Base-by-base conservation (phyloP, 139 green algal genomes). In the Chlamydomonas sphaeroides region DNA sequence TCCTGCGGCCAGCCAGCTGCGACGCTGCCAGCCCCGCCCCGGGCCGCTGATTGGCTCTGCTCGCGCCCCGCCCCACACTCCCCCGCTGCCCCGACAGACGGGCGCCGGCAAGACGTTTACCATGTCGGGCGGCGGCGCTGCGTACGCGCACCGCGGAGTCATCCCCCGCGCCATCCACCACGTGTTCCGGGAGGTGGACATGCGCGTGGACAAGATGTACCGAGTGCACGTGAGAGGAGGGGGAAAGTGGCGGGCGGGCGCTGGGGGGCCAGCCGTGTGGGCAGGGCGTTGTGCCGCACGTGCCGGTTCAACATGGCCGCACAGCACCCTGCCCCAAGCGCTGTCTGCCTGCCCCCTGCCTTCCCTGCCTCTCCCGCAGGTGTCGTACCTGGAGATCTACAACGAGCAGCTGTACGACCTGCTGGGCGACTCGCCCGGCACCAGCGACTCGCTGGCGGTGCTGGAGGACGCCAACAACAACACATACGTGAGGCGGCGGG, bases 61-160 rank as follows among this genome's bases (percentile, higher is more conserved):
- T 36, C 59, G 5, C 59, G 5, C 30, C 59, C 59, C 59, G 28
- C 32, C 6, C 5, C 65, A 5, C 38, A 32, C 36, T 26, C n/a
- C 49, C 42, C 33, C 49, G 10, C 45, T 70, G 28, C 25, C 18
- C 62, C 2, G 21, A 18, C 89, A 97, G 91, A 98, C 94, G 14
- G 94, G 93, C 5, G 89, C 92, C 3, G 94, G 94, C 38, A 97
- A 97, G 86, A 97, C 94, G 0, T 97, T 95, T 88, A 96, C 89
- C 33, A 95, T 97, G 90, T 84, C 81, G 2, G 93, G 91, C 18
- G 90, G 94, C 83, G 36, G 67, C 25, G 67, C 82, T 45, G 86
- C 74, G 35, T 95, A 93, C 83, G 45, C 83, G 5, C 93, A 95
- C 79, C 86, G 94, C 11, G 94, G 94, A 79, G 87, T 97, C 77